A percentile compares a stretch with the other conserved stretches of the same genome.
Conservation (phyloP, 345 rosid species). For the Laguncularia racemosa region DNA sequence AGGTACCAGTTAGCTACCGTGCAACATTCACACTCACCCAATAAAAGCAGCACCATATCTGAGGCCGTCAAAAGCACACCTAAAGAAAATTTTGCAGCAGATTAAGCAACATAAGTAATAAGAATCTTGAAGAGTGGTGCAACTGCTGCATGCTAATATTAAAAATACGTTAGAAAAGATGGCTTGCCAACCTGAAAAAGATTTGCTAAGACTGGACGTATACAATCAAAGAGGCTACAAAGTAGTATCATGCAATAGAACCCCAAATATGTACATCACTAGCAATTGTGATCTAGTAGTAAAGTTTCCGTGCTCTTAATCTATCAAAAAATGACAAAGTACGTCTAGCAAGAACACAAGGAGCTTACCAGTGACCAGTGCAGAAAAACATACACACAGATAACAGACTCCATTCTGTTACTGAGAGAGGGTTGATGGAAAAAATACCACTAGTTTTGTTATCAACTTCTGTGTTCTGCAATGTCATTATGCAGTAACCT, state of each 20-base stretch:
- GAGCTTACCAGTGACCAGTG: slow-evolving; percentile 83
- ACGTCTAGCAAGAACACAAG: slow-evolving; percentile 1
- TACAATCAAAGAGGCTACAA: no score
- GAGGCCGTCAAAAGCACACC: slow-evolving; percentile 99
- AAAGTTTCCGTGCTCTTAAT: no score
- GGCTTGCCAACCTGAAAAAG: no score
- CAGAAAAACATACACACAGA: slow-evolving; percentile 76
- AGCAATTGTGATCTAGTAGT: no score
- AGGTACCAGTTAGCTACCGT: no score
- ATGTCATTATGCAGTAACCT: slow-evolving; percentile 80
- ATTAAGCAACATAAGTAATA: no score
- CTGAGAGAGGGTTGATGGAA: slow-evolving; percentile 45
- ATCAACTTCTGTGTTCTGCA: slow-evolving; percentile 40
- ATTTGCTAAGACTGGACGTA: no score
- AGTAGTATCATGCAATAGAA: no score
- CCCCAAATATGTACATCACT: no score
- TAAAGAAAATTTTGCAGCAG: slow-evolving; percentile 14
- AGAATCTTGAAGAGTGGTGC: no score
- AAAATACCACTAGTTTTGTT: slow-evolving; percentile 11
- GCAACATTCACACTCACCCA: slow-evolving; percentile 46
- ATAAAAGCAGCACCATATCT: slow-evolving; percentile 91
- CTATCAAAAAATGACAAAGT: neutral
- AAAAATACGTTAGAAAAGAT: no score
- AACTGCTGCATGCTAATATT: no score
- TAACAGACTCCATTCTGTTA: slow-evolving; percentile 76